Percentiles rank a stretch among this genome's conserved stretches.
These are phyloP conservation scores for Choricystis sp. DNA, from an alignment of 139 green algal species.

Conservation along the genomic window DNA sequence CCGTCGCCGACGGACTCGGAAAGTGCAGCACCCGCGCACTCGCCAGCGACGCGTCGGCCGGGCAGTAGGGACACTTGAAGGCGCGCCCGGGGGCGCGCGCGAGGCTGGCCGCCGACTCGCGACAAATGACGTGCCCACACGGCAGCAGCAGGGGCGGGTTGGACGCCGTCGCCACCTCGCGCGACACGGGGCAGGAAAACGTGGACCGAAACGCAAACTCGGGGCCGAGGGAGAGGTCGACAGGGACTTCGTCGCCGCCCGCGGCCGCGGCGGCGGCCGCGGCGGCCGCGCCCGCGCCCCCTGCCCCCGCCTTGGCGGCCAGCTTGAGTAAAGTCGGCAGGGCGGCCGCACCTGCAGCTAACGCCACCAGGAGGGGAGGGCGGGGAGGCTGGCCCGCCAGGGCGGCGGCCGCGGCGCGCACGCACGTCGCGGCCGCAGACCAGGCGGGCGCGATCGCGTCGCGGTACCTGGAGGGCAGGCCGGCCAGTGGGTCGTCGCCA, in stretches of 20 bases:
- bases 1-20: too few species aligned
- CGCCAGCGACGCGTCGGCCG: slow-evolving; percentile 44
- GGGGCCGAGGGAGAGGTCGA: slow-evolving; percentile 72
- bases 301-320: slow-evolving; percentile 8
- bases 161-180: slow-evolving; percentile 42
- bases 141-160: slow-evolving; percentile 88
- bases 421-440: too few species aligned
- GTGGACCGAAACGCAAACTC: slow-evolving; percentile 86
- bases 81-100: slow-evolving; percentile 40
- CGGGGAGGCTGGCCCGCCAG: neutral
- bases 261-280: neutral
- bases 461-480: neutral
- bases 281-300: neutral
- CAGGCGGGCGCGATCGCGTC: neutral
- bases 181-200: slow-evolving; percentile 81
- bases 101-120: slow-evolving; percentile 58
- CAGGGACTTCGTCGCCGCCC: slow-evolving; percentile 51
- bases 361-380: slow-evolving; percentile 42
- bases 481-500: neutral
- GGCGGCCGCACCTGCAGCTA: slow-evolving; percentile 59
- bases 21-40: slow-evolving; percentile 52
- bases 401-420: neutral
- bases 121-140: slow-evolving; percentile 83
- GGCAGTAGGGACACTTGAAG: slow-evolving; percentile 98
- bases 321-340: slow-evolving; percentile 83